Base-by-base conservation (phyloP, 73 alveolate genomes). In the Effrenium voratum region DNA sequence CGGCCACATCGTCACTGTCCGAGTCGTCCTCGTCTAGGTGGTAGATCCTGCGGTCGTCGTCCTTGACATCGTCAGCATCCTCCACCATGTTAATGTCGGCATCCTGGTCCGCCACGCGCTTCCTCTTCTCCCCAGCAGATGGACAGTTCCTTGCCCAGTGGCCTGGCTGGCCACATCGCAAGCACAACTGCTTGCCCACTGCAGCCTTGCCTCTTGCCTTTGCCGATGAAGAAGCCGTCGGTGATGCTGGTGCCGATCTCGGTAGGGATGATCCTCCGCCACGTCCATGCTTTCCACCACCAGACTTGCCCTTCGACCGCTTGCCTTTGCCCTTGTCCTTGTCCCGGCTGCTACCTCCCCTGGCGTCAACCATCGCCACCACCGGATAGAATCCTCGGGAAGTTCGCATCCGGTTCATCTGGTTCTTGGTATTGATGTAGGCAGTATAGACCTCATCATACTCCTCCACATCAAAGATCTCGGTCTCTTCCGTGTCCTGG, bases 141-240 rank as follows among this genome's bases (percentile, higher is more conserved):
- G 93, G 93, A 40, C 93, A 82, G 22, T 82, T 82, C 38, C 76
- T 46, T 0, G 93, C 93, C 50, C 43, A 44, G 24, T 82, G 93
- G 4, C 93, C 93, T 12, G 76, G n/a, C 49, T 41, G 38, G 0
- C 93, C 93, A 49, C 93, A 82, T n/a, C 93, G 26, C 30, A 82
- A 44, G 55, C 93, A 82, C 10, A 82, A 0, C 44, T 50, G 77
- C 0, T 50, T 19, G 2, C 93, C 93, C 3, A n/a, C 28, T 1
- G 32, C 52, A 24, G 45, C 66, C 43, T 41, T 77, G 52, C 36
- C 55, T 73, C 55, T 34, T 73, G 24, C 84, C n/a, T 73, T 73
- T 15, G 34, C 41, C 34, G 6, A 15, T 5, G 55, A 34, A 5
- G 38, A 66, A 66, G 36, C 13, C 8, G 55, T 34, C 50, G n/a